Evolutionary conservation across 2,329 filamentous ascomycete species (phyloP).

Genomic region (Xylariales sp.): DNA sequence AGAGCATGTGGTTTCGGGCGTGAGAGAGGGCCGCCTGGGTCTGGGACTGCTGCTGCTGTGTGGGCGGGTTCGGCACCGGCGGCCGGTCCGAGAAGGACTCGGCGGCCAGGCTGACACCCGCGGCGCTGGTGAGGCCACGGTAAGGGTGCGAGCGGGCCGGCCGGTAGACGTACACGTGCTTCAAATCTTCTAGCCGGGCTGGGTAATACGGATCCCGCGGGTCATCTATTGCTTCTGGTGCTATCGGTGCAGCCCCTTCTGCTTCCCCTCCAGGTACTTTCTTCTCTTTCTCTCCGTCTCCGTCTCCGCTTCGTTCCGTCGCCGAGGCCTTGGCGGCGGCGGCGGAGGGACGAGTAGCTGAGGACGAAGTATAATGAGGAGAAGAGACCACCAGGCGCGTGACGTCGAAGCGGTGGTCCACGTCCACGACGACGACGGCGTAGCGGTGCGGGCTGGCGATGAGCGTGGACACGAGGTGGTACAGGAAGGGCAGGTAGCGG

Average conservation of each 20-base stretch:
- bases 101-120: no score
- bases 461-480: conserved; percentile 48
- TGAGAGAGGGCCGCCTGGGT: conserved; percentile 29
- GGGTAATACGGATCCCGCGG: conserved; percentile 11
- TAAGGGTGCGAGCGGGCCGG: conserved; percentile 29
- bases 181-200: conserved; percentile 30
- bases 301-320: background rate
- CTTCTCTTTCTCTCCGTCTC: background rate
- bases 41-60: conserved; percentile 12
- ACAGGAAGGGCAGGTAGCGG: conserved; percentile 49
- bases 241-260: no score
- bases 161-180: conserved; percentile 47
- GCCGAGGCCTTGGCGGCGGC: conserved; percentile 8
- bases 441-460: conserved; percentile 42
- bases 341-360: conserved; percentile 18
- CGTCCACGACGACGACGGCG: conserved; percentile 50
- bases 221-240: background rate
- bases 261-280: no score
- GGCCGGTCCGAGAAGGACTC: no score
- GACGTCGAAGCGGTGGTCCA: conserved; percentile 51
- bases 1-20: conserved; percentile 46
- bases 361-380: conserved; percentile 9
- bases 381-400: conserved; percentile 31
- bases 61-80: conserved; percentile 13
- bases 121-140: no score